These are phyloP conservation scores for Evansstolkia leycettana DNA, from an alignment of 495 filamentous ascomycete species.

Conservation along the genomic window DNA sequence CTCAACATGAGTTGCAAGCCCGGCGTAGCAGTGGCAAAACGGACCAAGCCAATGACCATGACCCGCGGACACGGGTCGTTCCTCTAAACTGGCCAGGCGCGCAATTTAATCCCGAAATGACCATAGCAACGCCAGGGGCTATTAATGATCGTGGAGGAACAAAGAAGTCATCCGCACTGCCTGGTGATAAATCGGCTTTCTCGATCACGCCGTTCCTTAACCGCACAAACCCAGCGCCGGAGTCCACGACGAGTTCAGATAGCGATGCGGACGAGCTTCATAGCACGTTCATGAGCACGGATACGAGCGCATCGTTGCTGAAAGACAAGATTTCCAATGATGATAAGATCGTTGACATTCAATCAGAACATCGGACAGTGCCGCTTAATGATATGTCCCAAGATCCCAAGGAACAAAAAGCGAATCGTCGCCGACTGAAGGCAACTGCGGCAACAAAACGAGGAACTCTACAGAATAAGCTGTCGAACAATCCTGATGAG, in stretches of 20 bases:
- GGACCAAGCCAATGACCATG: conserved; percentile 10
- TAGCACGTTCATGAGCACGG: not conserved
- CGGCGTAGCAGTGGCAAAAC: conserved; percentile 19
- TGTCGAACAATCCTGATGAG: not conserved
- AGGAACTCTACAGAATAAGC: conserved; percentile 1
- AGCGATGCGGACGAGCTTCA: conserved; percentile 17
- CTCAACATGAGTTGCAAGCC: conserved; percentile 31
- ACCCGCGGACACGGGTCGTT: conserved; percentile 23
- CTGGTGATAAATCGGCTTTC: conserved; percentile 80
- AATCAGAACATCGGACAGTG: too few species aligned
- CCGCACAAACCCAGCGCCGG: conserved; percentile 46
- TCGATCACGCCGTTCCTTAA: conserved; percentile 90
- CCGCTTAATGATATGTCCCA: not conserved
- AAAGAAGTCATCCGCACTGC: conserved; percentile 37
- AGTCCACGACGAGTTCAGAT: conserved; percentile 26
- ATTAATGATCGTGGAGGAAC: conserved; percentile 41
- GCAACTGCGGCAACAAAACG: not conserved
- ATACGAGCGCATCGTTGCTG: not conserved
- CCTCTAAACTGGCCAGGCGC: conserved; percentile 29
- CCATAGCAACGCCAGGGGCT: conserved; percentile 57
- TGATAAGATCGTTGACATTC: not conserved
- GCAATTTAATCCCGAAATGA: conserved; percentile 36
- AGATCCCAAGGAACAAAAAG: not conserved
- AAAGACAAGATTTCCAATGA: not conserved
- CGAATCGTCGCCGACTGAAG: not conserved